Evolutionary conservation across 202 grass and related monocot genomes (phyloP).

Genomic region (Eragrostis tef): DNA sequence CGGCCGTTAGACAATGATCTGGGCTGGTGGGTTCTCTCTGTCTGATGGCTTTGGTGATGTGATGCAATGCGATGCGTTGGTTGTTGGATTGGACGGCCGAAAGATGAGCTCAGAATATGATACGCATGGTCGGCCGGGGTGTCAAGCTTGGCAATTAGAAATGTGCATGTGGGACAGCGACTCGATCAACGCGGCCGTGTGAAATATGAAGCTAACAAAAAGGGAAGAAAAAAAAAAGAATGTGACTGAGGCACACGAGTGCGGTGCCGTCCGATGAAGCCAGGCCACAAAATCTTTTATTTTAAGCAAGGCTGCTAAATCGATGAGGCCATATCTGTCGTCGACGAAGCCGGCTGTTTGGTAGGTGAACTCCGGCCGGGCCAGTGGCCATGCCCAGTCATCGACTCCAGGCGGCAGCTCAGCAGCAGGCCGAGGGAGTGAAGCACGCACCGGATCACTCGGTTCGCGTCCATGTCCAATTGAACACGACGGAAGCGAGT

Average conservation of each 20-base stretch:
- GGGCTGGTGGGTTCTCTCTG: neutral
- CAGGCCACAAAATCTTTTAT: neutral
- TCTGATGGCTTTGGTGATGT: neutral
- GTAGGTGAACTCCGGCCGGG: no score
- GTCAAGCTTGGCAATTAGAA: neutral
- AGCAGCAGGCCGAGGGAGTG: no score
- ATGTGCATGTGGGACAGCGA: neutral
- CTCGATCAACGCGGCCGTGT: no score
- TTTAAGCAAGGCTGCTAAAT: neutral
- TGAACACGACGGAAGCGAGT: no score
- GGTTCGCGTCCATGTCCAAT: no score
- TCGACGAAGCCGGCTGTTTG: no score
- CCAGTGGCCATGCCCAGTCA: no score
- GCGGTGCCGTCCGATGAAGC: conserved; percentile 35
- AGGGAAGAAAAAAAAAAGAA: no score
- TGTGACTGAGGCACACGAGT: neutral
- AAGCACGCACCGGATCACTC: no score
- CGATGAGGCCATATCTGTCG: no score
- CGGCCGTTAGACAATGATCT: neutral
- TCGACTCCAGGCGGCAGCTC: no score
- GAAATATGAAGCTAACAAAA: no score
- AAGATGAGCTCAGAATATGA: neutral
- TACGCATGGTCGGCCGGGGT: neutral
- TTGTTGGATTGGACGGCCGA: conserved; percentile 9
- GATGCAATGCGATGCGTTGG: neutral